These are phyloP conservation scores for Corinectria fuckeliana DNA, from an alignment of 2,329 filamentous ascomycete genomes.

Conservation along the genomic window DNA sequence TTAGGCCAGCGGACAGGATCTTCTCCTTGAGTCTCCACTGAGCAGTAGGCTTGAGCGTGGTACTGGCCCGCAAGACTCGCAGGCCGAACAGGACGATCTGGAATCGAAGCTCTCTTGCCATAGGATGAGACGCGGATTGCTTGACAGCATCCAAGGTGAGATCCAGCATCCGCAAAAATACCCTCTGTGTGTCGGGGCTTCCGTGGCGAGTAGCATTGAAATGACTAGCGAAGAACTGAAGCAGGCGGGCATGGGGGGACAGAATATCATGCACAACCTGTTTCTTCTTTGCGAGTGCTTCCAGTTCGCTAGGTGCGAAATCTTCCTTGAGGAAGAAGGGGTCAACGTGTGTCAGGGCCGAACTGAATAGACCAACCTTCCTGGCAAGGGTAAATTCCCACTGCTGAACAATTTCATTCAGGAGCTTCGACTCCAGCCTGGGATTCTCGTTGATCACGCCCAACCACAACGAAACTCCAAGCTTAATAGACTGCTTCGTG, in stretches of 20 bases:
- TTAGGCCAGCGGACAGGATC: constrained; percentile 82
- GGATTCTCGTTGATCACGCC: constrained; percentile 97
- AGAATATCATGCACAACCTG: constrained; percentile 82
- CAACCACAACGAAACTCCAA: constrained; percentile 94
- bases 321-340: constrained; percentile 93
- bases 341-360: constrained; percentile 74
- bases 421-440: constrained; percentile 81
- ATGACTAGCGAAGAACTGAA: constrained; percentile 92
- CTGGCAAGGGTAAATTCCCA: constrained; percentile 87
- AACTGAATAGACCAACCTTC: constrained; percentile 81
- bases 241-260: constrained; percentile 81
- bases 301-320: constrained; percentile 88
- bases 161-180: constrained; percentile 82
- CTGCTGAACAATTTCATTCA: constrained; percentile 86
- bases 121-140: constrained; percentile 76
- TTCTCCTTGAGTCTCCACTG: constrained; percentile 89
- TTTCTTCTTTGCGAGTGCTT: constrained; percentile 74
- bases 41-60: constrained; percentile 65
- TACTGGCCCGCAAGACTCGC: constrained; percentile 76
- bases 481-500: constrained; percentile 92
- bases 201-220: constrained; percentile 92
- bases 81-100: constrained; percentile 85
- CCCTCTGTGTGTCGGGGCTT: constrained; percentile 78
- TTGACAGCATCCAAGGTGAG: constrained; percentile 78
- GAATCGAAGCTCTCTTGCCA: constrained; percentile 91